These are phyloP conservation scores for Carex parvula DNA, from an alignment of 176 grass and related monocot species.

Conservation along the genomic window DNA sequence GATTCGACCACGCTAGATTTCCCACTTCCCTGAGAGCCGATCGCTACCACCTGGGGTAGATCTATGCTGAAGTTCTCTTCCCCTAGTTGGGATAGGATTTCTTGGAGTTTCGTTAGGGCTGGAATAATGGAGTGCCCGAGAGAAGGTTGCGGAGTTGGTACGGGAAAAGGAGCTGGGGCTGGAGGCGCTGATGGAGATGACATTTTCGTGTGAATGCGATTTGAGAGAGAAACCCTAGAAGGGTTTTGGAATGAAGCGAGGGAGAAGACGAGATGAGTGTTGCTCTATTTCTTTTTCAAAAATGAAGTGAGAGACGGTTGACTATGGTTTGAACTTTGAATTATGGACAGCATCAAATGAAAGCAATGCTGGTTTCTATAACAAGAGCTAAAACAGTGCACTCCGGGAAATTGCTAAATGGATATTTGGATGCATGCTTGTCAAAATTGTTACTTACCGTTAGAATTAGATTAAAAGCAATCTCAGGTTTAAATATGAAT, in stretches of 20 bases:
- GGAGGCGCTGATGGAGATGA: constrained; percentile 12
- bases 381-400: not conserved
- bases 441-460: not conserved
- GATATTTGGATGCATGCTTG: not conserved
- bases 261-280: constrained; percentile 7
- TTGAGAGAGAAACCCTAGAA: constrained; percentile 14
- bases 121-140: not conserved
- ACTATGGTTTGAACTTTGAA: not conserved
- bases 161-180: not conserved
- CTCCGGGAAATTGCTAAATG: not conserved
- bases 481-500: too few relatives aligned
- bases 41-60: constrained; percentile 75
- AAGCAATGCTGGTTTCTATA: not conserved
- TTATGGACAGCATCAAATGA: not conserved
- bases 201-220: not conserved
- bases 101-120: not conserved
- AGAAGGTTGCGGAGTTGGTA: not conserved
- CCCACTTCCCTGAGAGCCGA: constrained; percentile 91
- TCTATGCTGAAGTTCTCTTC: constrained; percentile 47
- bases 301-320: not conserved
- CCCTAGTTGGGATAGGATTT: constrained; percentile 58
- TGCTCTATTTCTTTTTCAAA: not conserved
- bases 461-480: not conserved
- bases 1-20: constrained; percentile 94
- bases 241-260: constrained; percentile 24